Conservation (phyloP, 163 green algal species). For the Chlorella variabilis region DNA sequence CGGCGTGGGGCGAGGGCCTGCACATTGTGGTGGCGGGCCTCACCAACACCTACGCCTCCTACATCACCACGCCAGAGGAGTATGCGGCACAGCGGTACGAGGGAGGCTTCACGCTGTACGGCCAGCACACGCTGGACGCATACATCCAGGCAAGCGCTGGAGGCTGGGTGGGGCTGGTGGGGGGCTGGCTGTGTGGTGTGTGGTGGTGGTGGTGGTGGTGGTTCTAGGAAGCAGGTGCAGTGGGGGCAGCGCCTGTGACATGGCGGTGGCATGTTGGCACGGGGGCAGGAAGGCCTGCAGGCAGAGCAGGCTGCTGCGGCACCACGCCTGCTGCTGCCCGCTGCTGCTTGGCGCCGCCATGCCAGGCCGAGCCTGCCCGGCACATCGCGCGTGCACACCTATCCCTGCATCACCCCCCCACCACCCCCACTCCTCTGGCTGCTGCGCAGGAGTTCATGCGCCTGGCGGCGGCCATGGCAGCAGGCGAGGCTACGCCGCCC, state of each 20-base stretch:
- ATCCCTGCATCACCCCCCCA: no score
- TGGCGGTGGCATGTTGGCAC: no score
- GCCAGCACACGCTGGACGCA: conserved; percentile 84
- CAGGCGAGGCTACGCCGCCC: conserved; percentile 2
- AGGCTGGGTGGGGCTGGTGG: neutral
- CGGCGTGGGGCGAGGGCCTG: conserved; percentile 44
- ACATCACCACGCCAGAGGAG: conserved; percentile 77
- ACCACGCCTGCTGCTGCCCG: no score
- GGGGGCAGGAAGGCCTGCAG: no score
- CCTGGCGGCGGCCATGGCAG: conserved; percentile 57
- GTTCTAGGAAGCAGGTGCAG: no score
- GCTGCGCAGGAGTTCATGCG: conserved; percentile 59
- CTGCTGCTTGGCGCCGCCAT: no score
- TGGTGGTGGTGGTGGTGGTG: neutral
- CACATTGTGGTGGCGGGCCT: conserved; percentile 78
- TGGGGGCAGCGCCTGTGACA: no score
- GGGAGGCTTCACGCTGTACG: conserved; percentile 86
- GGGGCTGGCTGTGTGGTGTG: neutral
- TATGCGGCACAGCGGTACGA: conserved; percentile 88
- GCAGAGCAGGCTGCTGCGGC: no score
- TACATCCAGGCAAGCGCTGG: conserved; percentile 81
- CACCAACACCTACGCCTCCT: conserved; percentile 85
- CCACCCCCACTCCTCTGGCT: neutral
- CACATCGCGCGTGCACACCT: no score
- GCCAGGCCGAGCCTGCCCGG: no score